These are phyloP conservation scores for Magnolia kwangsiensis DNA, from an alignment of 164 flowering plant species.

Conservation along the genomic window DNA sequence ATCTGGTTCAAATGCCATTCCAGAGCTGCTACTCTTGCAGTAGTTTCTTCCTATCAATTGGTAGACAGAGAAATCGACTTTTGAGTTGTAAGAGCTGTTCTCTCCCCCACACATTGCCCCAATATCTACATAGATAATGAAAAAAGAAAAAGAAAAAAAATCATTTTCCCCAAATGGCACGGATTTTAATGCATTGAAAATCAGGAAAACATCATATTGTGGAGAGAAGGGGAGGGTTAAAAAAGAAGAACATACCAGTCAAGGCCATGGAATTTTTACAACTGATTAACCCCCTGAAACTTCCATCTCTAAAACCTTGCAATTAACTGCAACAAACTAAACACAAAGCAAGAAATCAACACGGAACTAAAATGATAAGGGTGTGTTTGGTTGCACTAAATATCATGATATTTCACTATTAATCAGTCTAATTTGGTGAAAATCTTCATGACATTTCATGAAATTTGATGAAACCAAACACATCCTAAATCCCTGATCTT, in stretches of 20 bases:
- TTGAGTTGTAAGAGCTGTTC: conserved; percentile 20
- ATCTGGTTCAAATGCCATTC: conserved; percentile 66
- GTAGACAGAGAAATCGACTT: conserved; percentile 10
- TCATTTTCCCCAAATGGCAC: not conserved
- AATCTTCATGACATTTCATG: too few species aligned
- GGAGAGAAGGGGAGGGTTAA: not conserved
- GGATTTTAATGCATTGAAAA: not conserved
- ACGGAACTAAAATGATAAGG: too few species aligned
- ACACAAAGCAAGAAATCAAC: not conserved
- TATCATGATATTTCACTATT: too few species aligned
- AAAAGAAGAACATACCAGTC: conserved; percentile 32
- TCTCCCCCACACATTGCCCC: conserved; percentile 49
- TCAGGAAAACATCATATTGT: not conserved
- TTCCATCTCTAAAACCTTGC: conserved; percentile 40
- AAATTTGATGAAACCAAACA: too few species aligned
- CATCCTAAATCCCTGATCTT: too few species aligned
- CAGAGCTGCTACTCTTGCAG: conserved; percentile 29
- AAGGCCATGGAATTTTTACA: conserved; percentile 44
- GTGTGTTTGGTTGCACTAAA: too few species aligned
- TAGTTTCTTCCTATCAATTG: conserved; percentile 19
- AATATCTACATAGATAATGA: conserved; percentile 27
- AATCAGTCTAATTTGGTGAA: too few species aligned
- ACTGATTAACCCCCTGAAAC: conserved; percentile 52
- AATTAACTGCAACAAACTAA: conserved; percentile 6
- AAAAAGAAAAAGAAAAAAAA: not conserved